Percentiles rank a stretch among this genome's conserved stretches.
These are phyloP conservation scores for Aspergillus intermedius DNA, from an alignment of 2,329 filamentous ascomycete species.

Conservation along the genomic window DNA sequence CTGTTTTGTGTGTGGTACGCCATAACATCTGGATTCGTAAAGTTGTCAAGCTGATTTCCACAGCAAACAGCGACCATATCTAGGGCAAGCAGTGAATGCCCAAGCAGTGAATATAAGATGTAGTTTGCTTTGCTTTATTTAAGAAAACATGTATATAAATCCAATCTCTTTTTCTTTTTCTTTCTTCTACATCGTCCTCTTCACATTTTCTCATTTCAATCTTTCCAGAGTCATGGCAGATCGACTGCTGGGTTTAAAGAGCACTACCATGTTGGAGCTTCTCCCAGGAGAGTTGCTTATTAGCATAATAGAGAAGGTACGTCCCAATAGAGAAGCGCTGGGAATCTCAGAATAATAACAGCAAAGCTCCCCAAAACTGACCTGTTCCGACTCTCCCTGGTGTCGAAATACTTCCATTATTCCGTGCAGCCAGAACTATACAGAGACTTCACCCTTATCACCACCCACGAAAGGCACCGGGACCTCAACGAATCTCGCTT, in stretches of 20 bases:
- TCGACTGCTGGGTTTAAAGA: background rate
- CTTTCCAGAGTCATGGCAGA: background rate
- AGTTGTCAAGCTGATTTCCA: no score
- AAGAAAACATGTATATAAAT: background rate
- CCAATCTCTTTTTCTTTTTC: background rate
- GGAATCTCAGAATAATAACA: background rate
- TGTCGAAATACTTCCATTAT: background rate
- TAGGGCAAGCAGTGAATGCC: background rate
- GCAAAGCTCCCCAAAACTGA: background rate
- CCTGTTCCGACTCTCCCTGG: background rate
- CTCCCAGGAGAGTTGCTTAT: background rate
- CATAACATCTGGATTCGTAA: no score
- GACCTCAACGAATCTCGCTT: background rate
- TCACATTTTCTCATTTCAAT: background rate
- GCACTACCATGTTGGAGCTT: background rate
- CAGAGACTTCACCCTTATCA: background rate
- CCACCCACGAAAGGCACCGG: background rate
- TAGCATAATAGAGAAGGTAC: background rate
- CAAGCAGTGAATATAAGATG: background rate
- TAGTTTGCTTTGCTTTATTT: background rate
- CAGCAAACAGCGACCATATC: background rate
- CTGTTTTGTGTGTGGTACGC: no score
- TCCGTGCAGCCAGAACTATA: background rate
- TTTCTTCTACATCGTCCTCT: background rate
- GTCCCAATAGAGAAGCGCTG: background rate